Evolutionary conservation across 1,284 basidiomycete genomes (phyloP).

Genomic region (Megacollybia platyphylla): DNA sequence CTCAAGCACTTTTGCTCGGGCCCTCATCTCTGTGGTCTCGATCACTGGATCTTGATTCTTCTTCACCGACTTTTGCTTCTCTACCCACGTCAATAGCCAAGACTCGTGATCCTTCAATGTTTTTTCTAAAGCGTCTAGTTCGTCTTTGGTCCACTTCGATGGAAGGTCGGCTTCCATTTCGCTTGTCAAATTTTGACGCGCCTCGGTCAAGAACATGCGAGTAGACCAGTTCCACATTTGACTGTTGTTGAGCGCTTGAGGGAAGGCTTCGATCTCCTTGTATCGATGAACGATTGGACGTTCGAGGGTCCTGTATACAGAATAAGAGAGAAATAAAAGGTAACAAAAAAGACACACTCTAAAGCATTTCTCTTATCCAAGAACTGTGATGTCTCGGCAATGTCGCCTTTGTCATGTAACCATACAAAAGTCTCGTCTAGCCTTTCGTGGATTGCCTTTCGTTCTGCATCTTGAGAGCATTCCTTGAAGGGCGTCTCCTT

Average conservation of each 20-base stretch:
- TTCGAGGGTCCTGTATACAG: constrained; percentile 53
- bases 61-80: constrained; percentile 65
- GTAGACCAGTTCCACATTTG: constrained; percentile 77
- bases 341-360: constrained; percentile 43
- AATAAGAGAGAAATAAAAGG: background rate
- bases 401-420: constrained; percentile 81
- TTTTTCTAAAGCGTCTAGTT: constrained; percentile 65
- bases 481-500: constrained; percentile 63
- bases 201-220: constrained; percentile 72
- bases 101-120: constrained; percentile 64
- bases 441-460: constrained; percentile 48
- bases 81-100: constrained; percentile 72
- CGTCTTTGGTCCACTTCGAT: constrained; percentile 73
- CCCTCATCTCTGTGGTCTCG: constrained; percentile 71
- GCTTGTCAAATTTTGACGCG: constrained; percentile 55
- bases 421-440: constrained; percentile 68
- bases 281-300: constrained; percentile 77
- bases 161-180: constrained; percentile 44
- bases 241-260: constrained; percentile 59
- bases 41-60: constrained; percentile 74
- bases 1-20: constrained; percentile 70
- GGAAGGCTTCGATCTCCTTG: constrained; percentile 73
- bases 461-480: constrained; percentile 67
- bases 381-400: constrained; percentile 65
- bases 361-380: constrained; percentile 63